Conservation (phyloP, 768 basidiomycete genomes). For the Stropharia rugosoannulata region DNA sequence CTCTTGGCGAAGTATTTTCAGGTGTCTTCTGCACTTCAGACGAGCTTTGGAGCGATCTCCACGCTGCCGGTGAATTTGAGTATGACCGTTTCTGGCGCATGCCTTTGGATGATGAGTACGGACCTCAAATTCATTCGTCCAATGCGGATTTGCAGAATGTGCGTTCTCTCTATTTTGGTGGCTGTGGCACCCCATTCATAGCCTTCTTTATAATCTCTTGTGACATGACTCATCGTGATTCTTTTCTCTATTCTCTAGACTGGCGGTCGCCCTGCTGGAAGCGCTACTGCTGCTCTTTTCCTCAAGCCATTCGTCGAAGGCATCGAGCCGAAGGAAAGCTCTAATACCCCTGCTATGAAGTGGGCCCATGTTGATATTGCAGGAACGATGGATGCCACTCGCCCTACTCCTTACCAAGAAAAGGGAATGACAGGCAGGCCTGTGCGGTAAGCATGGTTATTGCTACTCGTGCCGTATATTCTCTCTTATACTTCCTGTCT, state of each 20-base stretch:
- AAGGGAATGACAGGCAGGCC: conserved; percentile 82
- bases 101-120: conserved; percentile 83
- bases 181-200: neutral
- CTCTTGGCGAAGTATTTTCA: conserved; percentile 73
- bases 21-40: conserved; percentile 83
- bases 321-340: conserved; percentile 59
- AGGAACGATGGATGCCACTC: conserved; percentile 68
- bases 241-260: conserved; percentile 37
- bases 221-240: neutral
- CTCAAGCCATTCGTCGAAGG: conserved; percentile 81
- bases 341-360: conserved; percentile 48
- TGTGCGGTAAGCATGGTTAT: conserved; percentile 51
- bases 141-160: conserved; percentile 86
- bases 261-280: conserved; percentile 71
- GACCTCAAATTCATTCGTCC: conserved; percentile 70
- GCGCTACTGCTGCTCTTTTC: conserved; percentile 85
- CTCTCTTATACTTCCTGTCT: conserved; percentile 1
- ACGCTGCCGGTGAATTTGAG: conserved; percentile 68
- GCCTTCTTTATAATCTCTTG: neutral
- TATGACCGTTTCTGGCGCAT: conserved; percentile 89
- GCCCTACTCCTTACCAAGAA: conserved; percentile 61
- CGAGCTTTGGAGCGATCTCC: conserved; percentile 68
- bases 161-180: conserved; percentile 9
- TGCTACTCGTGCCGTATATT: neutral
- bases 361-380: conserved; percentile 93